Evolutionary conservation across 2,329 filamentous ascomycete genomes (phyloP).

Genomic region (Zymoseptoria pseudotritici): DNA sequence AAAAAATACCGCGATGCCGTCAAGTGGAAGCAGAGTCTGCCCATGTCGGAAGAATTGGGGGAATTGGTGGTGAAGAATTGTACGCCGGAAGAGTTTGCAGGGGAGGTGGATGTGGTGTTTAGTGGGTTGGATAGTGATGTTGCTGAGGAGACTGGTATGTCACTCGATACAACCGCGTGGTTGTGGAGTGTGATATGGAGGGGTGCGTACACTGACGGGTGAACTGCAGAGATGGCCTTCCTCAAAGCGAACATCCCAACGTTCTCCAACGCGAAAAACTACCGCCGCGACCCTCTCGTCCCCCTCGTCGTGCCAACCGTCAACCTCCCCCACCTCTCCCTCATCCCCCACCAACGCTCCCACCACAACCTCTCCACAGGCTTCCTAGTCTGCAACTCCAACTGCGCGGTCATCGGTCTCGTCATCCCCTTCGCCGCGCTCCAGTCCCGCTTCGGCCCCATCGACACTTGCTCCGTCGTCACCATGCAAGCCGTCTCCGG

Average conservation of each 20-base stretch:
- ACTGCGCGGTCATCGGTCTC: conserved; percentile 93
- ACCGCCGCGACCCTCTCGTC: conserved; percentile 81
- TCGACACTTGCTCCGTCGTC: conserved; percentile 71
- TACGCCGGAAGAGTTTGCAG: conserved; percentile 69
- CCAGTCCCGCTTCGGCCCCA: conserved; percentile 75
- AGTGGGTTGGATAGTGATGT: conserved; percentile 88
- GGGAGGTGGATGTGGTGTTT: conserved; percentile 83
- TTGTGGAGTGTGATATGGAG: not conserved
- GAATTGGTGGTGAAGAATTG: conserved; percentile 82
- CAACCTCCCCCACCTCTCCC: conserved; percentile 77
- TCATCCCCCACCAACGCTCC: conserved; percentile 82
- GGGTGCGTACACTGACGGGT: conserved; percentile 1
- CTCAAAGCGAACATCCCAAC: conserved; percentile 79
- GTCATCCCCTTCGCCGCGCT: conserved; percentile 92
- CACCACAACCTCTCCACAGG: conserved; percentile 69
- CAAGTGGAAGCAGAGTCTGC: conserved; percentile 83
- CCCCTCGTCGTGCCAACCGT: conserved; percentile 93
- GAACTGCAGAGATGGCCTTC: conserved; percentile 70
- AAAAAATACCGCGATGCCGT: conserved; percentile 94
- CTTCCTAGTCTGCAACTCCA: conserved; percentile 95
- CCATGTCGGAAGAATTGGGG: conserved; percentile 68
- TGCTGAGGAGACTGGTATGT: conserved; percentile 83
- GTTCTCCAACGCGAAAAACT: conserved; percentile 98
- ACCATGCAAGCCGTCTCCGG: conserved; percentile 94
- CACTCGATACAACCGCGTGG: not conserved